phyloP scores from a whole-genome alignment of 2,329 filamentous ascomycete genomes.

The Claviceps sp. region DNA sequence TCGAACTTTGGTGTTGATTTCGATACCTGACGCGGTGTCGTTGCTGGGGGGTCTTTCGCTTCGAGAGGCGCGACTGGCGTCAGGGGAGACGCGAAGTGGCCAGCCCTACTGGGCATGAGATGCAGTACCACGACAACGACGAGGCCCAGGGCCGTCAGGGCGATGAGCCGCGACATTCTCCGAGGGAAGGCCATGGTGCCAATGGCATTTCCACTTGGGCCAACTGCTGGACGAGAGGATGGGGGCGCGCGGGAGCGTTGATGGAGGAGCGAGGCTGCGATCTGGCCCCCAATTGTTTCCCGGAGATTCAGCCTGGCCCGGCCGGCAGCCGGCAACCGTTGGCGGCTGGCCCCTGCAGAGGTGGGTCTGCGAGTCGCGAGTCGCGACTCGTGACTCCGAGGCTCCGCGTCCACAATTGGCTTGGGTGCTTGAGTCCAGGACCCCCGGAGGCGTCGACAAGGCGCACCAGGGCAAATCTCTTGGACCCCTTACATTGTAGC shows the following conservation, averaged over 20 bases:
- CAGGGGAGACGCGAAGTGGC: slow-evolving; percentile 2
- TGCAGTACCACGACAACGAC: slow-evolving; percentile 12
- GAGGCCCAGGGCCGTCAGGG: slow-evolving; percentile 10
- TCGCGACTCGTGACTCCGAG: too few species aligned
- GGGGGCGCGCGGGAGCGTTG: neutral
- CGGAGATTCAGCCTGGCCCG: too few species aligned
- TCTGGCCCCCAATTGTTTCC: too few species aligned
- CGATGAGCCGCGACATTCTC: slow-evolving; percentile 11
- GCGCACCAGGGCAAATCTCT: too few species aligned
- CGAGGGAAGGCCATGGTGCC: slow-evolving; percentile 13
- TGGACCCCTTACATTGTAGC: too few species aligned
- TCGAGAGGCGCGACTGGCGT: neutral
- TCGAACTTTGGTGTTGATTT: slow-evolving; percentile 13
- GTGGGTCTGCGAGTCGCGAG: too few species aligned
- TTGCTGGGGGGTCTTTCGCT: neutral
- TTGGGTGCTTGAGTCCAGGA: too few species aligned
- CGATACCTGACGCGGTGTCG: slow-evolving; percentile 5
- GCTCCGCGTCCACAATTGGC: too few species aligned
- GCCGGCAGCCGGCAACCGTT: too few species aligned
- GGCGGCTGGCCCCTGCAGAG: too few species aligned
- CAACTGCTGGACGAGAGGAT: neutral
- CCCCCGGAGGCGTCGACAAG: too few species aligned
- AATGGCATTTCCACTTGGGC: slow-evolving; percentile 2
- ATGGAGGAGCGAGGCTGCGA: neutral
- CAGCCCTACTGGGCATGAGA: slow-evolving; percentile 8